phyloP scores from a whole-genome alignment of 1,284 basidiomycete species.

The Apiotrichum sp. region DNA sequence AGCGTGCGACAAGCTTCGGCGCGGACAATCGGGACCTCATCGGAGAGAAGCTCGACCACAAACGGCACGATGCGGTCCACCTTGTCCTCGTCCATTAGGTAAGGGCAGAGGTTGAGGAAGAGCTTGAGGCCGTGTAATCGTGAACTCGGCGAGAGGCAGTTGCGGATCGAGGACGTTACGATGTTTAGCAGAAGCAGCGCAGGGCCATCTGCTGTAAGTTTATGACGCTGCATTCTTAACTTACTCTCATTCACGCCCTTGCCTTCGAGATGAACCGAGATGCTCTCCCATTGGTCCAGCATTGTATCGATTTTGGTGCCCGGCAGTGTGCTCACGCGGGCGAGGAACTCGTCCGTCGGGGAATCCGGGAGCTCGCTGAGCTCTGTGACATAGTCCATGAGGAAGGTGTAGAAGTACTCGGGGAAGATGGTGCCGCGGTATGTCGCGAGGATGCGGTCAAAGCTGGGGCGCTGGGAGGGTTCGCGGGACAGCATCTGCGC shows the following conservation, averaged over 20 bases:
- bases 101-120: constrained; percentile 72
- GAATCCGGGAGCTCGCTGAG: constrained; percentile 56
- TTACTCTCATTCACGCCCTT: constrained; percentile 26
- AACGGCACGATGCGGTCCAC: constrained; percentile 91
- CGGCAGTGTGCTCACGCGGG: constrained; percentile 20
- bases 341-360: constrained; percentile 20
- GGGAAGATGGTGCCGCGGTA: constrained; percentile 80
- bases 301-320: constrained; percentile 39
- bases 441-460: constrained; percentile 70
- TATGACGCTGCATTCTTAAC: constrained; percentile 2
- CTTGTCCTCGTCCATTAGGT: constrained; percentile 90
- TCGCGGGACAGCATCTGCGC: constrained; percentile 84
- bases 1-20: constrained; percentile 71
- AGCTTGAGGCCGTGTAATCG: constrained; percentile 81
- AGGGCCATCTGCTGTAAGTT: constrained; percentile 58
- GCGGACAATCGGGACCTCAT: constrained; percentile 75
- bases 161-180: constrained; percentile 83
- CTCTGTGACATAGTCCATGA: constrained; percentile 80
- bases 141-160: constrained; percentile 78
- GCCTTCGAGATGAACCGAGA: constrained; percentile 34
- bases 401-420: constrained; percentile 86
- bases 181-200: constrained; percentile 75
- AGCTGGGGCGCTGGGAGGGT: constrained; percentile 68
- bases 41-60: constrained; percentile 78
- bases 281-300: constrained; percentile 42